Evolutionary conservation across 2,329 filamentous ascomycete species (phyloP), one percentile per base, ranked within the genome.

Genomic region (Xylariaceae sp.): DNA sequence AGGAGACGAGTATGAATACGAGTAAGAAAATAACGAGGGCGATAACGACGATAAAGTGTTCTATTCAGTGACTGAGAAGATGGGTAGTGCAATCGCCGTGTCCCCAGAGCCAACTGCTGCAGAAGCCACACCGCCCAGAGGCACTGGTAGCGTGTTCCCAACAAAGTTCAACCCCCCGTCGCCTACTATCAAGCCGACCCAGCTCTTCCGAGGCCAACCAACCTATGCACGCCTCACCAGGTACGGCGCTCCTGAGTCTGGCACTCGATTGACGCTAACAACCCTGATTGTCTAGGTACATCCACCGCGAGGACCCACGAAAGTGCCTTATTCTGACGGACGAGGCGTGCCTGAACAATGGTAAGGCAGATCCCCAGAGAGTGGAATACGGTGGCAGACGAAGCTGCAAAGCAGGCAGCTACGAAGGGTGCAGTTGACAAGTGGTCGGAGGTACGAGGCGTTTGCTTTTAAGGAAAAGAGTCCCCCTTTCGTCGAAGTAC

Each of bases 331-430:
- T 74, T 33, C 66, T 62, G 45, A 68, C 68, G 0, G 68, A 71
- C 46, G 69, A 70, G 3, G 62, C 67, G 0, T 74, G 70, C 40
- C 44, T 63, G 5, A 48, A 63, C 35, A 71, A 72, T 41, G 68
- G 68, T 17, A 41, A 57, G 71, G 71, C 57, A 50, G 33, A 70
- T 76, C 23, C 62, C 63, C 2, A 59, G 64, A 26, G 56, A 64
- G 11, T 62, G 47, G 52, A 76, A 75, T 47, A 35, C 21, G 1
- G 43, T 50, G 23, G 71, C 71, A 0, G 67, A 72, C 50, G 45
- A 35, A 3, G 60, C 56, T 36, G 55, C 55, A 9, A 56, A 54
- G 41, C 33, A 43, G 23, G 49, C 50, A 23, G 48, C 46, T 17
- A 26, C 14, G 15, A 3, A 34, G 26, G 5, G 5, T 3, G 32